Base-by-base conservation (phyloP, 2,329 filamentous ascomycete species). In the Pseudogymnoascus sp. region DNA sequence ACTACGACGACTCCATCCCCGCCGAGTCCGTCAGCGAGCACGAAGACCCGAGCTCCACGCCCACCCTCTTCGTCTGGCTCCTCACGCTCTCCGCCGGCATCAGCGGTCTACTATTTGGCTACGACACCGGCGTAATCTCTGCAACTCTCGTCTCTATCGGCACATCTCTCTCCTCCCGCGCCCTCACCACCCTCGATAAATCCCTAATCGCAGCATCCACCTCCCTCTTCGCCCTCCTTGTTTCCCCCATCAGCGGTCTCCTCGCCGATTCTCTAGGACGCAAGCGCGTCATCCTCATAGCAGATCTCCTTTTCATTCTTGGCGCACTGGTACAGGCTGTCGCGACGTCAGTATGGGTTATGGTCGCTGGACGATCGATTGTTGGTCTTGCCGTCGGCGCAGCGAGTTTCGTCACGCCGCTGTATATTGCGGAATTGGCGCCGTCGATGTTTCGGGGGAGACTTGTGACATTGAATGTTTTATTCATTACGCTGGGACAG, bases 401-500 rank as follows among this genome's bases (percentile, higher is more conserved):
- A 2, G 90, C 89, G 7, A 92, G 88, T 72, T 90, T 96, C 70
- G 90, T 96, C 3, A 88, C 91, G 31, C 93, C 93, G 54, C 76
- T 97, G 69, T 96, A 96, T 76, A 93, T 97, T 65, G 88, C 90
- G 7, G 93, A 98, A 75, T 79, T 96, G 11, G 87, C 90, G 3
- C 93, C 93, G 0, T 85, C 90, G 1, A 81, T 85, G 21, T 85
- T 90, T 66, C 81, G 93, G 63, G 93, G 93, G 13, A 80, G 90
- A 43, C 79, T 98, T 43, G 89, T 97, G 3, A 96, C 92, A 0
- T 84, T 95, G 64, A 88, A 91, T 65, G 86, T 89, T 25, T 78
- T 97, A 21, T 92, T 96, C 69, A 88, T 97, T 64, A 96, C 93
- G 0, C 80, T 90, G 10, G 93, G 93, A 0, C 93, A 97, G 76